These are phyloP conservation scores for Echites panduratus DNA, from an alignment of 257 asterid species.

Conservation along the genomic window DNA sequence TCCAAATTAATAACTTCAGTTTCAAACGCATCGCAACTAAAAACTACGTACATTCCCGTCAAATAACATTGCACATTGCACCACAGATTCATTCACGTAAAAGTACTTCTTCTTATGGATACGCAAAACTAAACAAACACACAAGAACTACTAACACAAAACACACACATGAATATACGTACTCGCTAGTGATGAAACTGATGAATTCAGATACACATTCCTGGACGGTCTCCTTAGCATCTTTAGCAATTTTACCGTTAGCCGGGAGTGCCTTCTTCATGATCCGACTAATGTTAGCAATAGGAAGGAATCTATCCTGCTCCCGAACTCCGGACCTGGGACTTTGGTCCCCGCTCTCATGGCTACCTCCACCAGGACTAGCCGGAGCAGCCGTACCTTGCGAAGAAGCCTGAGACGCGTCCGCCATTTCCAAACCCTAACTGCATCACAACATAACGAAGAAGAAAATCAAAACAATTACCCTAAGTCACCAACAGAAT, in stretches of 20 bases:
- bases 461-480: slow-evolving; percentile 14
- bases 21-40: background rate
- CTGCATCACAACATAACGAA: slow-evolving; percentile 6
- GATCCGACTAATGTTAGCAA: slow-evolving; percentile 74
- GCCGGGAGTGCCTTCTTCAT: slow-evolving; percentile 82
- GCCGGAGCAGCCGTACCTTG: slow-evolving; percentile 36
- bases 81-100: no score
- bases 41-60: background rate
- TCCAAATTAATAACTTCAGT: background rate
- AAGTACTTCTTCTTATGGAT: background rate
- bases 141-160: background rate
- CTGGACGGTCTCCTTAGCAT: slow-evolving; percentile 84
- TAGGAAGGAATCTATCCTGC: slow-evolving; percentile 73
- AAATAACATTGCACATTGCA: no score
- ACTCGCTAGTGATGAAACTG: slow-evolving; percentile 89
- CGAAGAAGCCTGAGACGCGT: slow-evolving; percentile 38
- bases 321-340: slow-evolving; percentile 71
- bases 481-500: slow-evolving; percentile 14
- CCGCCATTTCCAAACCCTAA: slow-evolving; percentile 49
- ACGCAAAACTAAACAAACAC: background rate
- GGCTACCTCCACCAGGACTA: slow-evolving; percentile 66
- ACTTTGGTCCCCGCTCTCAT: slow-evolving; percentile 69
- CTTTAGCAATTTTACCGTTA: slow-evolving; percentile 76
- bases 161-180: slow-evolving; percentile 6
- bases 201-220: slow-evolving; percentile 85